phyloP scores from a whole-genome alignment of 2,329 filamentous ascomycete genomes.

The Sordariomycetes sp. region DNA sequence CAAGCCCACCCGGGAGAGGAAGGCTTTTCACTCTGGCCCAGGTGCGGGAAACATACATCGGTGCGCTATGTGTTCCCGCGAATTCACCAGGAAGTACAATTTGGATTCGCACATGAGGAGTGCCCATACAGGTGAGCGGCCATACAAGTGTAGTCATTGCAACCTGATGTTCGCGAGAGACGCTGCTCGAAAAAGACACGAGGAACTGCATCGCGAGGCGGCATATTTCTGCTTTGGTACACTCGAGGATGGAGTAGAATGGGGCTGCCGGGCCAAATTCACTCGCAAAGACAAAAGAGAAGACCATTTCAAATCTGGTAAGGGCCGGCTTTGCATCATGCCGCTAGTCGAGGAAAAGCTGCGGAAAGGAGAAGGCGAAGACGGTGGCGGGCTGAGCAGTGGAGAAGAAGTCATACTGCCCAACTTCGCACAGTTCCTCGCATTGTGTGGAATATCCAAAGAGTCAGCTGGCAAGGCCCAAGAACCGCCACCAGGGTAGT shows the following conservation, averaged over 20 bases:
- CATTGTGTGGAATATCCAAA: not conserved
- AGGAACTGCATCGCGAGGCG: constrained; percentile 16
- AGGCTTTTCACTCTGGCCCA: too few species aligned
- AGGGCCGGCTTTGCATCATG: not conserved
- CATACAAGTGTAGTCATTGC: not conserved
- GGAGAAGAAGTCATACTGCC: not conserved
- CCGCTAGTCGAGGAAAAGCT: not conserved
- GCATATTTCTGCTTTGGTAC: constrained; percentile 5
- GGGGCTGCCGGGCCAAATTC: constrained; percentile 1
- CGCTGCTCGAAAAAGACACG: constrained; percentile 10
- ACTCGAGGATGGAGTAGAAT: constrained; percentile 5
- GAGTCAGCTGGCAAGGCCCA: too few species aligned
- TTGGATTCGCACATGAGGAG: not conserved
- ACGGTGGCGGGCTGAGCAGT: not conserved
- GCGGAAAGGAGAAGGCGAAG: not conserved
- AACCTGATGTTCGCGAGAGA: not conserved
- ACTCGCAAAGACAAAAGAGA: not conserved
- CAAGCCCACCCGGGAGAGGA: not conserved
- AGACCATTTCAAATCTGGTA: not conserved
- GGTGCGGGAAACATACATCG: too few species aligned
- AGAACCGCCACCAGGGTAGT: too few species aligned
- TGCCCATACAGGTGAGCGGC: not conserved
- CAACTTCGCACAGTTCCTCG: not conserved
- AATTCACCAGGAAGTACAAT: too few species aligned
- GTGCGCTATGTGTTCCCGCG: too few species aligned